phyloP scores from a whole-genome alignment of 768 basidiomycete genomes.

The Calocybe indica region DNA sequence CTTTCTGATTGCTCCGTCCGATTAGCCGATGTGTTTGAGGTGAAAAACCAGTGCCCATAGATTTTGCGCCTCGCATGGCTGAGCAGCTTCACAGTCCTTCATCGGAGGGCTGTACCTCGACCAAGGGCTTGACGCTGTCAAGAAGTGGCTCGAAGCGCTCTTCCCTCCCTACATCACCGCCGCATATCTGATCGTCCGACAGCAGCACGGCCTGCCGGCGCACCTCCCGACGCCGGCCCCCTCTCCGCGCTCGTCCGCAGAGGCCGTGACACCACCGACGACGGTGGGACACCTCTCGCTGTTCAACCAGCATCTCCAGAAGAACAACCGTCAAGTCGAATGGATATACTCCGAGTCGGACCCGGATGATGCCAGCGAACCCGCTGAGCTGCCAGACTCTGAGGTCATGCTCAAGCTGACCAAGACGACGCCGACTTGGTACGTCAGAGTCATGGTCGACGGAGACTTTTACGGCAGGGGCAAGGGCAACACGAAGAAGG shows the following conservation, averaged over 20 bases:
- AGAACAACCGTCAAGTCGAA: conserved; percentile 49
- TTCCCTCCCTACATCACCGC: conserved; percentile 56
- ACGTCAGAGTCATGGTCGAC: conserved; percentile 57
- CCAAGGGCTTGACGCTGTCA: conserved; percentile 52
- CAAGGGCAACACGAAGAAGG: conserved; percentile 70
- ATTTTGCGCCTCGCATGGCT: background rate
- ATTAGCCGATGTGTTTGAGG: conserved; percentile 77
- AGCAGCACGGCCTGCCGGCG: conserved; percentile 59
- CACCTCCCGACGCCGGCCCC: conserved; percentile 20
- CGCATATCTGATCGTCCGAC: conserved; percentile 60
- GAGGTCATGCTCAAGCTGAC: conserved; percentile 32
- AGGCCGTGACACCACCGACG: conserved; percentile 15
- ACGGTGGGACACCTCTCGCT: conserved; percentile 65
- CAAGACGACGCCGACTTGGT: conserved; percentile 74
- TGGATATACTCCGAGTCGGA: conserved; percentile 56
- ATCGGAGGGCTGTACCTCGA: conserved; percentile 75
- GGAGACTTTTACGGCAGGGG: conserved; percentile 57
- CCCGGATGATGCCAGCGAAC: conserved; percentile 10
- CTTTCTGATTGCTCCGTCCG: conserved; percentile 3
- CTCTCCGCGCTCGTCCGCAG: conserved; percentile 14
- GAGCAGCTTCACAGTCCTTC: conserved; percentile 49
- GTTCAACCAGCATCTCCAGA: conserved; percentile 76
- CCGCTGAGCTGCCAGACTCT: conserved; percentile 14
- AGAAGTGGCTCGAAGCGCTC: conserved; percentile 54
- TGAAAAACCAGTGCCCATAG: conserved; percentile 18